Evolutionary conservation across 768 basidiomycete species (phyloP).

Genomic region (Leccinum boreale): DNA sequence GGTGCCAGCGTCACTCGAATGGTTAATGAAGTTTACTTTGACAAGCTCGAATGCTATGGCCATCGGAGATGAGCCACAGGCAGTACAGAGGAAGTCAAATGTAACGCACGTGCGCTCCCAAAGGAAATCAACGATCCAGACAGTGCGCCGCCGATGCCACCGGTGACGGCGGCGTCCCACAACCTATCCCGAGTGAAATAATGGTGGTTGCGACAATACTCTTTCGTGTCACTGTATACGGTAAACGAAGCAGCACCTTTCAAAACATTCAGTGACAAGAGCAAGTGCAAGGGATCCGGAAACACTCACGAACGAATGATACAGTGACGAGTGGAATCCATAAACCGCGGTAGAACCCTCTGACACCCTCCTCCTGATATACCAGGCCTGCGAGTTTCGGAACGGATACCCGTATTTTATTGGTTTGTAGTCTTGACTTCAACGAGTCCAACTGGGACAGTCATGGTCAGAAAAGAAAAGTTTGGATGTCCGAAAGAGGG

Average conservation of each 20-base stretch:
- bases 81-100: not conserved
- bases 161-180: constrained; percentile 70
- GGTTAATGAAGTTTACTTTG: constrained; percentile 53
- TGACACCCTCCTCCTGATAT: constrained; percentile 80
- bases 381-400: constrained; percentile 67
- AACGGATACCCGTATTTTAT: constrained; percentile 70
- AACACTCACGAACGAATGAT: constrained; percentile 85
- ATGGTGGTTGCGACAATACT: constrained; percentile 57
- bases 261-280: constrained; percentile 4
- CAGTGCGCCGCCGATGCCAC: constrained; percentile 82
- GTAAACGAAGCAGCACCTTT: constrained; percentile 88
- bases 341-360: constrained; percentile 86
- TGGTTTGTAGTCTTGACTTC: constrained; percentile 90
- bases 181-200: constrained; percentile 57
- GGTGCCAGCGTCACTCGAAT: not conserved
- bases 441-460: constrained; percentile 79
- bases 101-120: constrained; percentile 78
- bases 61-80: constrained; percentile 17
- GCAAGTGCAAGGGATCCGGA: not conserved
- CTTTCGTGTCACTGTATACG: constrained; percentile 84
- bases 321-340: constrained; percentile 95
- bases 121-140: constrained; percentile 88
- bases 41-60: constrained; percentile 85
- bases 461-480: not conserved
- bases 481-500: not conserved